Evolutionary conservation across 1,284 basidiomycete genomes (phyloP).

Genomic region (Cryptococcus sp.): DNA sequence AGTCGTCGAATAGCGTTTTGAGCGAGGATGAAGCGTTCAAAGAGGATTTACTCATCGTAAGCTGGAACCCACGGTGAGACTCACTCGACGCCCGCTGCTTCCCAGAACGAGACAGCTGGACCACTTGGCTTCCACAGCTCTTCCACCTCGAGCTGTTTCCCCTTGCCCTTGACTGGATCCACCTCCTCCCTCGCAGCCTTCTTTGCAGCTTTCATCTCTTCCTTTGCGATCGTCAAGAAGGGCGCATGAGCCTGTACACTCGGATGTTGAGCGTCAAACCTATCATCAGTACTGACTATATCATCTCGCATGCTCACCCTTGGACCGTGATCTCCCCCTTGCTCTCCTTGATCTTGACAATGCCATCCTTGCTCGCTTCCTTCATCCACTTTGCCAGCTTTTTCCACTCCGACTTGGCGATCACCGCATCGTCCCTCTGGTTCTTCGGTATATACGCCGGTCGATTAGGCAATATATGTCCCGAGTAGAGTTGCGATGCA

Average conservation of each 20-base stretch:
- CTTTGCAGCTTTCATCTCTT: constrained; percentile 49
- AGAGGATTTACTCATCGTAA: constrained; percentile 20
- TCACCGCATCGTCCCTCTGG: constrained; percentile 58
- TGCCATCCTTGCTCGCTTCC: constrained; percentile 60
- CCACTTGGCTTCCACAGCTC: constrained; percentile 72
- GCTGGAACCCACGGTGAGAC: constrained; percentile 37
- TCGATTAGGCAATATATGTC: constrained; percentile 69
- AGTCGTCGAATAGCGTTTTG: constrained; percentile 58
- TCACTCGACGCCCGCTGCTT: constrained; percentile 53
- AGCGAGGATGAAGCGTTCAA: constrained; percentile 20
- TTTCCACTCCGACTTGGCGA: constrained; percentile 56
- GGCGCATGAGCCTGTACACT: constrained; percentile 53
- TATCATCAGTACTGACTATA: constrained; percentile 22
- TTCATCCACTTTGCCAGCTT: constrained; percentile 75
- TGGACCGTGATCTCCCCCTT: constrained; percentile 52
- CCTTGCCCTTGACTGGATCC: constrained; percentile 38
- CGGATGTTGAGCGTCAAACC: constrained; percentile 59
- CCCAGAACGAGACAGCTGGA: constrained; percentile 56
- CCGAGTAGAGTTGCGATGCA: constrained; percentile 68
- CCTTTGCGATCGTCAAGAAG: constrained; percentile 60
- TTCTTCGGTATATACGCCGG: constrained; percentile 57
- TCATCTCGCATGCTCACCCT: constrained; percentile 14
- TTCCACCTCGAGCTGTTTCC: constrained; percentile 47
- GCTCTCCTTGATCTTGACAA: constrained; percentile 66
- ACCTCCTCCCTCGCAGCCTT: constrained; percentile 42